Evolutionary conservation across 2,329 filamentous ascomycete genomes (phyloP).

Genomic region (Fusarium irregulare): DNA sequence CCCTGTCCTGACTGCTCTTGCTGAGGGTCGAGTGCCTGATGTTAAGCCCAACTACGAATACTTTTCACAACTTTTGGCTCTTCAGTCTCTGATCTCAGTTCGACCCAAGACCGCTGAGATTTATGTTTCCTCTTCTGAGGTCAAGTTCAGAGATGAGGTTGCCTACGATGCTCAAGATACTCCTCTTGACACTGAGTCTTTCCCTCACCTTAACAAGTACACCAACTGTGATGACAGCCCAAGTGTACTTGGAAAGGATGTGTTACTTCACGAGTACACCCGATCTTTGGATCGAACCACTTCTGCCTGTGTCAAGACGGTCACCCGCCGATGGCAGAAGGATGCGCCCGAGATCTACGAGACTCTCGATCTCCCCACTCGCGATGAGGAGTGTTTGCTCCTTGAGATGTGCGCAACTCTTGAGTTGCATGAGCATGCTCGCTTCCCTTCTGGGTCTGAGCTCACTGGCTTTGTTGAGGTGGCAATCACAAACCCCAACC

Average conservation of each 20-base stretch:
- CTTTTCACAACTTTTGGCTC: constrained; percentile 66
- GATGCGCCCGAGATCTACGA: constrained; percentile 68
- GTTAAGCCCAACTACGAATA: constrained; percentile 72
- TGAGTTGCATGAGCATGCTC: constrained; percentile 66
- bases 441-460: constrained; percentile 69
- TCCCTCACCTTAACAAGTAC: constrained; percentile 67
- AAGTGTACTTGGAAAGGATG: constrained; percentile 62
- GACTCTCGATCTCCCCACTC: constrained; percentile 60
- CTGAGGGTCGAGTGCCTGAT: constrained; percentile 66
- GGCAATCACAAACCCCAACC: constrained; percentile 63
- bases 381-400: constrained; percentile 65
- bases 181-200: constrained; percentile 59
- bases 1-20: constrained; percentile 70
- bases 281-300: constrained; percentile 65
- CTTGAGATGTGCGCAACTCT: constrained; percentile 72
- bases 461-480: constrained; percentile 70
- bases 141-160: constrained; percentile 62
- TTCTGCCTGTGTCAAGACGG: constrained; percentile 65
- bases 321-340: constrained; percentile 67
- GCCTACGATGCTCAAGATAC: constrained; percentile 58
- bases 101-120: constrained; percentile 70
- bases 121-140: constrained; percentile 65
- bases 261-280: constrained; percentile 70
- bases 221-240: constrained; percentile 65
- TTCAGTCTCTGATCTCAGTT: constrained; percentile 65